Conservation (phyloP, 805 yeast genomes). For the Saturnispora dispora region DNA sequence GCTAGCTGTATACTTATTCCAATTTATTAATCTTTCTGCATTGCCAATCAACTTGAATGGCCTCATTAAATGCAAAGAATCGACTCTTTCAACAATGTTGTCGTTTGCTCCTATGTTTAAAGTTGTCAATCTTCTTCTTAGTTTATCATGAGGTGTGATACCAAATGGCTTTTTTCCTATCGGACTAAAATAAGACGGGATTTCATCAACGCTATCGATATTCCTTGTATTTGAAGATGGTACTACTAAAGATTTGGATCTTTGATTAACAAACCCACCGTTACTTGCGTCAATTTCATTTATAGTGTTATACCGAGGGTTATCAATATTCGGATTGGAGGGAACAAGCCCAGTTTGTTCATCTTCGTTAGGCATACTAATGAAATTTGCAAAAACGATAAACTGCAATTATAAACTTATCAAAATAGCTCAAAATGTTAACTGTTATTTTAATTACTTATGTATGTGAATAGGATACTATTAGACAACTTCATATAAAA, state of each 20-base stretch:
- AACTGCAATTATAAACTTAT: too few species aligned
- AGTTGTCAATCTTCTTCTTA: constrained; percentile 19
- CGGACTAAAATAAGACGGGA: constrained; percentile 1
- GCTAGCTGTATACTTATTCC: constrained; percentile 26
- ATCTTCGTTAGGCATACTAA: not conserved
- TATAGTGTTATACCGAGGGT: not conserved
- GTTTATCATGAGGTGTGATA: not conserved
- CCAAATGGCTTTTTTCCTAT: not conserved
- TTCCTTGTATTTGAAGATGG: not conserved
- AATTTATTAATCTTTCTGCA: constrained; percentile 29
- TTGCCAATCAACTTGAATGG: constrained; percentile 40
- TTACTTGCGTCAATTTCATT: not conserved
- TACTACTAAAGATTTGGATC: not conserved
- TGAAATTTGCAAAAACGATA: too few species aligned
- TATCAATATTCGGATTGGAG: not conserved
- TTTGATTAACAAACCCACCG: not conserved
- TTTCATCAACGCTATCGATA: not conserved
- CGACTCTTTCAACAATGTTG: constrained; percentile 18
- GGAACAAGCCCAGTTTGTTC: not conserved
- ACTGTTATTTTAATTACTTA: too few species aligned
- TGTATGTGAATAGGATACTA: not conserved
- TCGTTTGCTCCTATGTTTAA: constrained; percentile 11
- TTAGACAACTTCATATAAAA: not conserved
- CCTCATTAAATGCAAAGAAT: constrained; percentile 34
- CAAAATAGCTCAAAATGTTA: too few species aligned